Conservation (phyloP, 2,329 filamentous ascomycete genomes). For the Daldinia sp. region DNA sequence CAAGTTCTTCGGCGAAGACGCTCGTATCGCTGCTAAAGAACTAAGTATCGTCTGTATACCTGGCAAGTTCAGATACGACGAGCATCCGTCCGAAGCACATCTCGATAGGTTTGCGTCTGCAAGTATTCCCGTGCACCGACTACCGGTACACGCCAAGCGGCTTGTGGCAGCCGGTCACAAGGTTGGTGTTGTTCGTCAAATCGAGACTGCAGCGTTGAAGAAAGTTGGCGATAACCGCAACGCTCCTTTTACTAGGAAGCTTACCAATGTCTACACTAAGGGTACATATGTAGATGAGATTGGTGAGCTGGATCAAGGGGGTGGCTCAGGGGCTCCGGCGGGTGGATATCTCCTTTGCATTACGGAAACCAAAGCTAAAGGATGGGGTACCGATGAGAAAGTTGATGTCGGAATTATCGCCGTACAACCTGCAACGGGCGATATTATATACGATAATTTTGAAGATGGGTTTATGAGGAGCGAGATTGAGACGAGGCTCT, state of each 20-base stretch:
- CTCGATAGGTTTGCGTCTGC: slow-evolving; percentile 92
- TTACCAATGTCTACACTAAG: slow-evolving; percentile 97
- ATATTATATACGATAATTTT: slow-evolving; percentile 95
- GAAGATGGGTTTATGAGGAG: slow-evolving; percentile 98
- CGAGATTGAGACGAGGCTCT: slow-evolving; percentile 91
- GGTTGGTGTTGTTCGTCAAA: slow-evolving; percentile 91
- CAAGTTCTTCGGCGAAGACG: slow-evolving; percentile 95
- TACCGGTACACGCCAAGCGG: slow-evolving; percentile 93
- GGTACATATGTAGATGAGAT: slow-evolving; percentile 96
- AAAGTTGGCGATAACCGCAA: slow-evolving; percentile 95
- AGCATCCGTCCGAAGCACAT: slow-evolving; percentile 92
- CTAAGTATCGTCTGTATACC: slow-evolving; percentile 96
- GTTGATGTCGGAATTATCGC: slow-evolving; percentile 91
- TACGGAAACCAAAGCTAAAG: slow-evolving; percentile 82
- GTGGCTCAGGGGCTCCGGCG: slow-evolving; percentile 59
- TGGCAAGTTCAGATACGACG: slow-evolving; percentile 92
- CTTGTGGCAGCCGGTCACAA: slow-evolving; percentile 93
- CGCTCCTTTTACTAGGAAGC: slow-evolving; percentile 86
- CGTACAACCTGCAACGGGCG: slow-evolving; percentile 93
- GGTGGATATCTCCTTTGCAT: slow-evolving; percentile 94
- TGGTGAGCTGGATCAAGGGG: slow-evolving; percentile 73
- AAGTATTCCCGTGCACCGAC: slow-evolving; percentile 89
- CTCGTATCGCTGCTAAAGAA: slow-evolving; percentile 85
- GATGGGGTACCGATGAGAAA: slow-evolving; percentile 87
- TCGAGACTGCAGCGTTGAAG: slow-evolving; percentile 95